Percentiles rank a stretch among this genome's conserved stretches.
phyloP scores from a whole-genome alignment of 495 filamentous ascomycete species.

The Xylaria nigripes region DNA sequence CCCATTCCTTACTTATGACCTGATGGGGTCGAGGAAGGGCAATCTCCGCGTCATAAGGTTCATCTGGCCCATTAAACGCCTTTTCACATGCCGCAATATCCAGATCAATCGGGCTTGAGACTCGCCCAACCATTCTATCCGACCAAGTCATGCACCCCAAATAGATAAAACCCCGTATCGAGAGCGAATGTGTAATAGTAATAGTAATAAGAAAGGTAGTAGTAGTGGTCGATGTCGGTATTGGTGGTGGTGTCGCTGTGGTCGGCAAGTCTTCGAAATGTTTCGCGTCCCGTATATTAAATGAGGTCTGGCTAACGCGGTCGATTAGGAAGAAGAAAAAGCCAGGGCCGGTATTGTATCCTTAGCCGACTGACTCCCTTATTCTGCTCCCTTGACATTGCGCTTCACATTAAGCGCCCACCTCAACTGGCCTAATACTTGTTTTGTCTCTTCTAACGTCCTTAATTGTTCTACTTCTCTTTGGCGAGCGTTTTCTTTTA shows the following conservation, averaged over 20 bases:
- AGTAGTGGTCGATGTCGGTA: no score
- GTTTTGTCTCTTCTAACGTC: slow-evolving; percentile 50
- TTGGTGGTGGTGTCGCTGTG: background rate
- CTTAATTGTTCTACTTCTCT: slow-evolving; percentile 49
- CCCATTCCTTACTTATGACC: background rate
- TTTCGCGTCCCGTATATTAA: background rate
- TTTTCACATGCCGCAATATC: slow-evolving; percentile 11
- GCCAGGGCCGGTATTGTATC: background rate
- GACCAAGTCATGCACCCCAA: slow-evolving; percentile 8
- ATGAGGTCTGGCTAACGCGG: background rate
- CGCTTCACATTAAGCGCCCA: slow-evolving; percentile 61
- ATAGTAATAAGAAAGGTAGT: no score
- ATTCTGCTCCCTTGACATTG: slow-evolving; percentile 46
- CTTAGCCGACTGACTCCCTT: slow-evolving; percentile 6
- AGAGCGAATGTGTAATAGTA: slow-evolving; percentile 1
- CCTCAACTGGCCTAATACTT: slow-evolving; percentile 56
- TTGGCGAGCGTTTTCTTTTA: slow-evolving; percentile 46
- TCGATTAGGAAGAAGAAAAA: background rate
- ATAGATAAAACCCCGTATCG: slow-evolving; percentile 1
- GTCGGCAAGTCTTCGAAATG: background rate
- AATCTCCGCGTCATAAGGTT: slow-evolving; percentile 1
- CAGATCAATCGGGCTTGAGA: slow-evolving; percentile 4
- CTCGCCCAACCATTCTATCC: slow-evolving; percentile 9
- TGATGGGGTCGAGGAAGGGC: background rate
- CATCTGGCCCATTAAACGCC: slow-evolving; percentile 10